Evolutionary conservation across 495 filamentous ascomycete genomes (phyloP).

Genomic region (Xylaria venustula): DNA sequence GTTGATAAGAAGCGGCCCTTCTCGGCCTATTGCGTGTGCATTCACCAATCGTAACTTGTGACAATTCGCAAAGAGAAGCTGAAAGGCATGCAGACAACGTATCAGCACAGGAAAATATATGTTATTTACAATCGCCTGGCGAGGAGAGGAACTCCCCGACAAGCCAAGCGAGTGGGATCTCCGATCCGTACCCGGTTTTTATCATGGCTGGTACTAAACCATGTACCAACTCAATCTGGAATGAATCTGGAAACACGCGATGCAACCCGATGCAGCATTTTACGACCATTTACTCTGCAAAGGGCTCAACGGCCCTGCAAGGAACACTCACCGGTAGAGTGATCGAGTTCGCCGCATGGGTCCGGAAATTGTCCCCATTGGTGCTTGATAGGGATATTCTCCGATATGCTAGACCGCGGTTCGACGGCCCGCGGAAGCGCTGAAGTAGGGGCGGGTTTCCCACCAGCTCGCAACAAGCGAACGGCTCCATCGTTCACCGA

Average conservation of each 20-base stretch:
- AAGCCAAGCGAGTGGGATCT: slow-evolving; percentile 9
- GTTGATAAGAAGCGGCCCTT: not conserved
- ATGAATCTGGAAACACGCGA: not conserved
- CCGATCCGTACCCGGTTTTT: slow-evolving; percentile 7
- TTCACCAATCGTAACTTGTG: not conserved
- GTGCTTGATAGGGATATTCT: slow-evolving; percentile 10
- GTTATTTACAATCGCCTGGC: not conserved
- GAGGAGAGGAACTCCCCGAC: not conserved
- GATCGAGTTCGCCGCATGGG: not conserved
- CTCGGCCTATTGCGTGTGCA: not conserved
- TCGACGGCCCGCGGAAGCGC: slow-evolving; percentile 31
- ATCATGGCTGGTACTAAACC: not conserved
- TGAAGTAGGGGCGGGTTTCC: not conserved
- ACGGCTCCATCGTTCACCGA: not conserved
- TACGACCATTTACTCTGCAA: not conserved
- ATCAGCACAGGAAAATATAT: not conserved
- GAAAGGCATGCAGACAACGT: not conserved
- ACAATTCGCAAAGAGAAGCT: not conserved
- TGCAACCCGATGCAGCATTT: not conserved
- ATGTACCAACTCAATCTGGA: not conserved
- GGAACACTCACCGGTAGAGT: slow-evolving; percentile 6
- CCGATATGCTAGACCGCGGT: slow-evolving; percentile 18
- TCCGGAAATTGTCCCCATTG: slow-evolving; percentile 13
- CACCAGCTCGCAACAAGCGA: not conserved
- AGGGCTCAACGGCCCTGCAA: slow-evolving; percentile 12